Evolutionary conservation across 2,329 filamentous ascomycete genomes (phyloP).

Genomic region (Trichoderma sp.): DNA sequence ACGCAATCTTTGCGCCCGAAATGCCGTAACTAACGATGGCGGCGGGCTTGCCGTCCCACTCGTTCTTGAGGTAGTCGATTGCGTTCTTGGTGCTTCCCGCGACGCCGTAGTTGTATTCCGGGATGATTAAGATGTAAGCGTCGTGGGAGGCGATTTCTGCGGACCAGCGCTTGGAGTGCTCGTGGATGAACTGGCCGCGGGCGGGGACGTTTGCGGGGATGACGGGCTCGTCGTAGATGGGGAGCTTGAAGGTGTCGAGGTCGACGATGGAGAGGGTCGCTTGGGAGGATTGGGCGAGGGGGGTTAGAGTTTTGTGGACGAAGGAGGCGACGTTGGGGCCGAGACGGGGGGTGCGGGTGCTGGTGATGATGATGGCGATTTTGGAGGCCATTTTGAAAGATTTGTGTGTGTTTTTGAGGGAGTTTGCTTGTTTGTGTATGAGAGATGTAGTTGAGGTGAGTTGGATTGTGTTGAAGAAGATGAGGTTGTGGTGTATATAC

Average conservation of each 20-base stretch:
- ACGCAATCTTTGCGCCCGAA: constrained; percentile 33
- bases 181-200: constrained; percentile 32
- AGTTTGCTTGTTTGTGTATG: background rate
- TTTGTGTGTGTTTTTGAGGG: background rate
- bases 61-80: constrained; percentile 56
- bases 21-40: constrained; percentile 54
- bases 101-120: constrained; percentile 55
- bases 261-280: constrained; percentile 32
- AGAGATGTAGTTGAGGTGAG: background rate
- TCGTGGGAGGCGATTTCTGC: constrained; percentile 41
- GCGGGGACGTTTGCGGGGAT: constrained; percentile 37
- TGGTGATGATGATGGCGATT: constrained; percentile 18
- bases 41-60: constrained; percentile 54
- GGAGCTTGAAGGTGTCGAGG: constrained; percentile 39
- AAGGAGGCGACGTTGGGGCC: constrained; percentile 7
- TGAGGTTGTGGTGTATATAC: background rate
- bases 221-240: constrained; percentile 41
- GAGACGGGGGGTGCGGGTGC: constrained; percentile 13
- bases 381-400: background rate
- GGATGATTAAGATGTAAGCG: constrained; percentile 44
- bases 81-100: constrained; percentile 56
- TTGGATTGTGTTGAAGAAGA: background rate
- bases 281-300: background rate
- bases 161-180: constrained; percentile 42
- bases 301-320: background rate